Evolutionary conservation across 2,329 filamentous ascomycete species (phyloP).

Genomic region (Pyrenochaeta sp.): DNA sequence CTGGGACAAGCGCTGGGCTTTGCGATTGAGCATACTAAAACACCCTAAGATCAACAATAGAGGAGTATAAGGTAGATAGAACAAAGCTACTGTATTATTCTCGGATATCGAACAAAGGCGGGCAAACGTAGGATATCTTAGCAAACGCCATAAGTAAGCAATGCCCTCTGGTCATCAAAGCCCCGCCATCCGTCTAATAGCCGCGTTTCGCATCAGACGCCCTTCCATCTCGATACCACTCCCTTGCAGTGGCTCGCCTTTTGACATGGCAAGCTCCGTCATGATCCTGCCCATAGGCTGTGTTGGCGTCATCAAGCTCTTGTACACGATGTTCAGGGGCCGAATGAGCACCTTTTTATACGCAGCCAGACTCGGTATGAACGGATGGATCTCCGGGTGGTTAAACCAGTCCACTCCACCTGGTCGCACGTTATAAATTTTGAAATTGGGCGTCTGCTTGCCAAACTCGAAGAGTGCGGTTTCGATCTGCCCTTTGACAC

Average conservation of each 20-base stretch:
- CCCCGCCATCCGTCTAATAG: slow-evolving; percentile 51
- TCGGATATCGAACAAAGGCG: neutral
- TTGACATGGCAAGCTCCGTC: slow-evolving; percentile 59
- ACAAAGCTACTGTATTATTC: neutral
- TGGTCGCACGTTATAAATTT: slow-evolving; percentile 66
- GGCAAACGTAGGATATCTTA: neutral
- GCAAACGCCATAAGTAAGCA: neutral
- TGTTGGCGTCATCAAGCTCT: slow-evolving; percentile 55
- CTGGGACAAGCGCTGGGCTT: no score
- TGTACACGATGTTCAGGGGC: slow-evolving; percentile 38
- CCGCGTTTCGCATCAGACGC: slow-evolving; percentile 50
- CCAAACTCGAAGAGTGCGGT: slow-evolving; percentile 63
- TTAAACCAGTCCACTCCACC: slow-evolving; percentile 63
- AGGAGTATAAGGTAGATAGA: no score
- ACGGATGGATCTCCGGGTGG: slow-evolving; percentile 53
- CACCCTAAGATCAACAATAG: no score
- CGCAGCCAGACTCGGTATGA: slow-evolving; percentile 36
- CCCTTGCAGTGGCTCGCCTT: slow-evolving; percentile 52
- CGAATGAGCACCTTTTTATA: slow-evolving; percentile 31
- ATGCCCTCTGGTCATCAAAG: slow-evolving; percentile 12
- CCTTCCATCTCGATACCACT: slow-evolving; percentile 52
- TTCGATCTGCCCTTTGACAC: slow-evolving; percentile 75
- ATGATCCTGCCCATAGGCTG: slow-evolving; percentile 58
- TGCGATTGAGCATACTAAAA: no score
- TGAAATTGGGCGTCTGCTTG: slow-evolving; percentile 57